phyloP scores from a whole-genome alignment of 2,329 filamentous ascomycete genomes.

The Fusarium torulosum region DNA sequence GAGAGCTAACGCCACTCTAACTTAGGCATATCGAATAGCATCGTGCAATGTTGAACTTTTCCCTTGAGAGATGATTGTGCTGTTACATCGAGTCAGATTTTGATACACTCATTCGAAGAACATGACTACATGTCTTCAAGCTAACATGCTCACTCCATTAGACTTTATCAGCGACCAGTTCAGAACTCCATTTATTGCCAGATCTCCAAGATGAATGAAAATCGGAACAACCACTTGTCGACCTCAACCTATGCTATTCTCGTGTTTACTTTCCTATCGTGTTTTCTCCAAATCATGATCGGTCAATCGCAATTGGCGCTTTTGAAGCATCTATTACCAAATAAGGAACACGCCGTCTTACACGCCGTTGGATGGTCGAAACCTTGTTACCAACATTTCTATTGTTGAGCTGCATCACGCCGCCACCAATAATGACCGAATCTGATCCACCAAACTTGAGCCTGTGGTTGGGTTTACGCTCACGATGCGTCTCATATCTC shows the following conservation, averaged over 20 bases:
- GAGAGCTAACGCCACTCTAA: constrained; percentile 23
- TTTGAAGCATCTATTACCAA: constrained; percentile 1
- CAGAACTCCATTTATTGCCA: background rate
- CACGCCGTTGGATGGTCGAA: constrained; percentile 17
- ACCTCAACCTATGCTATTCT: background rate
- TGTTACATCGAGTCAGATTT: constrained; percentile 18
- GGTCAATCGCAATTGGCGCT: constrained; percentile 15
- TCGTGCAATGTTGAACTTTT: constrained; percentile 1
- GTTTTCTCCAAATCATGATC: constrained; percentile 10
- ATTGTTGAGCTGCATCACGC: constrained; percentile 9
- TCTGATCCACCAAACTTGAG: constrained; percentile 17
- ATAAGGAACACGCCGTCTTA: constrained; percentile 21
- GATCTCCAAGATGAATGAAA: background rate
- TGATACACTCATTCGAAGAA: constrained; percentile 15
- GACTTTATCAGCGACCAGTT: background rate
- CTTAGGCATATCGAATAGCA: constrained; percentile 28
- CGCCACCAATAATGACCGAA: constrained; percentile 4
- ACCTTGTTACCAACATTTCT: constrained; percentile 14
- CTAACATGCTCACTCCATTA: constrained; percentile 30
- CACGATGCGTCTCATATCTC: constrained; percentile 9
- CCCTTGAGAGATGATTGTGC: constrained; percentile 16
- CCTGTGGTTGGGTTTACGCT: constrained; percentile 11
- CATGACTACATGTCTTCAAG: constrained; percentile 15
- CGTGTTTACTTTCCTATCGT: background rate
- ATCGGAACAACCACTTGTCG: background rate